Conservation (phyloP, 805 yeast species). For the Candida ficus region DNA sequence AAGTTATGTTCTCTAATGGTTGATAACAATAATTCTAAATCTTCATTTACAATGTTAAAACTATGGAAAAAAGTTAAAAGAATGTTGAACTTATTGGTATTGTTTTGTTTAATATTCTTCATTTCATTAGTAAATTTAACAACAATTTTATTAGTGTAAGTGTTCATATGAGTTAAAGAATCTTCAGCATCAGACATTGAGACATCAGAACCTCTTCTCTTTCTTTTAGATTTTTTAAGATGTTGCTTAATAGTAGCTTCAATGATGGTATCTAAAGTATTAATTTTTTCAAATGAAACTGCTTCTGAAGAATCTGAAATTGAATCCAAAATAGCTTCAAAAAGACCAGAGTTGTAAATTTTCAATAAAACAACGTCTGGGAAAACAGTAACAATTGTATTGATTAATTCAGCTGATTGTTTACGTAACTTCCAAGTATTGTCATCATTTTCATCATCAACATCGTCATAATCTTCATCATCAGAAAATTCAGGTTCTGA, state of each 20-base stretch:
- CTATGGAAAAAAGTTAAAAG: constrained; percentile 23
- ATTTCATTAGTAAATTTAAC: constrained; percentile 22
- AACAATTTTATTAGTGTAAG: constrained; percentile 18
- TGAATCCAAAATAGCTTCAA: constrained; percentile 29
- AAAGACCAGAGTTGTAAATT: constrained; percentile 28
- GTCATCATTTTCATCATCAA: constrained; percentile 40
- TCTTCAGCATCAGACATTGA: constrained; percentile 32
- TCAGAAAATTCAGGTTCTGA: constrained; percentile 44
- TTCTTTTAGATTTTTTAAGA: constrained; percentile 22
- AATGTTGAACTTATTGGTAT: constrained; percentile 20
- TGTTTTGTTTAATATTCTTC: constrained; percentile 22
- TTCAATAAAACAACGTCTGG: constrained; percentile 33
- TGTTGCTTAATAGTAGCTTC: constrained; percentile 19
- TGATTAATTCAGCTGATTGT: constrained; percentile 40
- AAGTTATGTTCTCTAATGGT: constrained; percentile 23
- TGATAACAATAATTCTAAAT: constrained; percentile 17
- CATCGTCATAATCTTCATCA: constrained; percentile 33
- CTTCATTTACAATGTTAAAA: constrained; percentile 19
- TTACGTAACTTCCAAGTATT: constrained; percentile 61
- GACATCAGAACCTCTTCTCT: constrained; percentile 34
- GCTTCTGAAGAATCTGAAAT: constrained; percentile 41
- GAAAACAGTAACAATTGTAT: constrained; percentile 32
- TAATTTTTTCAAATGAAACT: constrained; percentile 47
- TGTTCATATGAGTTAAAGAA: constrained; percentile 18
- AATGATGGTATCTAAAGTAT: constrained; percentile 38